Conservation (phyloP, 495 filamentous ascomycete genomes). For the Neurospora discreta region DNA sequence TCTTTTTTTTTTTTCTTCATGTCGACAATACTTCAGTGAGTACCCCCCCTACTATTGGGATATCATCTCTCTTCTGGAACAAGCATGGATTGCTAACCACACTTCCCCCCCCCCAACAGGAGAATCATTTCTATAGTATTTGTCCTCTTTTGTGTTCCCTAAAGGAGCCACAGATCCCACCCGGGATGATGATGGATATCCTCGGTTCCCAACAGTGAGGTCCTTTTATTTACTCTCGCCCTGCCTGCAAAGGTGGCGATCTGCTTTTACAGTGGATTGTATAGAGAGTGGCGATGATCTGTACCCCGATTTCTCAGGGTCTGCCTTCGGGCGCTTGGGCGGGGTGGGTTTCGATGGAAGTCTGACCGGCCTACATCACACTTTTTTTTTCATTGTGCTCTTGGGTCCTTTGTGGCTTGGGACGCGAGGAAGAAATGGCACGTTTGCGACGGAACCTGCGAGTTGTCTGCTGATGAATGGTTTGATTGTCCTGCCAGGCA, state of each 20-base stretch:
- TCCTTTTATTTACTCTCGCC: slow-evolving; percentile 35
- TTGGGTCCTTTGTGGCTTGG: slow-evolving; percentile 19
- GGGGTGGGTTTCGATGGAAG: slow-evolving; percentile 52
- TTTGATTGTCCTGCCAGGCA: not conserved
- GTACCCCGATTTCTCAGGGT: slow-evolving; percentile 38
- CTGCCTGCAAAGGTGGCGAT: slow-evolving; percentile 42
- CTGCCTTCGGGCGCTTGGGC: slow-evolving; percentile 42
- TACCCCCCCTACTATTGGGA: slow-evolving; percentile 28
- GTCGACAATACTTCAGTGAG: slow-evolving; percentile 53
- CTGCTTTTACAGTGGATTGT: slow-evolving; percentile 24
- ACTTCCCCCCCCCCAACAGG: slow-evolving; percentile 21
- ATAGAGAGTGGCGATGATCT: slow-evolving; percentile 56
- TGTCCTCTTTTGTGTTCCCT: slow-evolving; percentile 68
- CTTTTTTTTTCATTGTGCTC: slow-evolving; percentile 37
- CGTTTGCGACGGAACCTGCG: not conserved
- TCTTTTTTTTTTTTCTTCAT: slow-evolving; percentile 32
- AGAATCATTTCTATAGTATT: slow-evolving; percentile 91
- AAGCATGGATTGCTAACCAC: slow-evolving; percentile 12
- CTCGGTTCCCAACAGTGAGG: slow-evolving; percentile 51
- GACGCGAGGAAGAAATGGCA: slow-evolving; percentile 30
- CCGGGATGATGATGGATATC: slow-evolving; percentile 52
- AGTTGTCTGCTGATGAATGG: not conserved
- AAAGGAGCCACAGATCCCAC: slow-evolving; percentile 55
- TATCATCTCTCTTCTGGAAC: not conserved
- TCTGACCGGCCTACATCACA: slow-evolving; percentile 44